phyloP scores from a whole-genome alignment of 2,329 filamentous ascomycete species.

The Eurotiales sp. region DNA sequence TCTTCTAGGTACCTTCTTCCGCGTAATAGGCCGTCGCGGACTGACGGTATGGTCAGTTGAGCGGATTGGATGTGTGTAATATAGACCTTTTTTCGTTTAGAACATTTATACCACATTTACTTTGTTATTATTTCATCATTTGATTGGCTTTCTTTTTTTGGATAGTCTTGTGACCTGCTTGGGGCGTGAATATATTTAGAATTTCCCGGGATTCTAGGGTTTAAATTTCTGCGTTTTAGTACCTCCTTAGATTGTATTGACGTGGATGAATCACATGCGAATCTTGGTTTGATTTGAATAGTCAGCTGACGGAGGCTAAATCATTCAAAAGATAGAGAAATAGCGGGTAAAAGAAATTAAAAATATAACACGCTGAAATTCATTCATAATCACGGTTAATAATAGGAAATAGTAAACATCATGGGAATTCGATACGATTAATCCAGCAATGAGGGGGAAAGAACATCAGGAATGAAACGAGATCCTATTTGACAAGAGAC shows the following conservation, averaged over 20 bases:
- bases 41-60: slow-evolving; percentile 48
- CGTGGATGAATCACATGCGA: too few species aligned
- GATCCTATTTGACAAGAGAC: slow-evolving; percentile 12
- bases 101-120: slow-evolving; percentile 9
- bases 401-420: slow-evolving; percentile 8
- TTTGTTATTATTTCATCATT: slow-evolving; percentile 8
- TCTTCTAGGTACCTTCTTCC: slow-evolving; percentile 39
- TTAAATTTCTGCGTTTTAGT: too few species aligned
- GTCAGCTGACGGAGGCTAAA: too few species aligned
- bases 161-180: background rate
- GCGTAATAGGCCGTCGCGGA: slow-evolving; percentile 48
- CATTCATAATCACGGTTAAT: slow-evolving; percentile 11
- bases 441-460: background rate
- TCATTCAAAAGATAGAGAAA: too few species aligned
- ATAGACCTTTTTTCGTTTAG: too few species aligned
- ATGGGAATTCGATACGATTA: slow-evolving; percentile 11
- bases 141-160: background rate
- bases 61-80: slow-evolving; percentile 25
- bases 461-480: too few species aligned
- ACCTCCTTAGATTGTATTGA: too few species aligned
- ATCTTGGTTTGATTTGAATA: too few species aligned
- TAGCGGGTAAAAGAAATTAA: too few species aligned
- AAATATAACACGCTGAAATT: background rate
- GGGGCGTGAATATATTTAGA: background rate
- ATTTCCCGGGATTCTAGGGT: background rate